Percentiles rank a stretch among this genome's conserved stretches.
These are phyloP conservation scores for Cryphonectria radicalis DNA, from an alignment of 2,329 filamentous ascomycete genomes.

Conservation along the genomic window DNA sequence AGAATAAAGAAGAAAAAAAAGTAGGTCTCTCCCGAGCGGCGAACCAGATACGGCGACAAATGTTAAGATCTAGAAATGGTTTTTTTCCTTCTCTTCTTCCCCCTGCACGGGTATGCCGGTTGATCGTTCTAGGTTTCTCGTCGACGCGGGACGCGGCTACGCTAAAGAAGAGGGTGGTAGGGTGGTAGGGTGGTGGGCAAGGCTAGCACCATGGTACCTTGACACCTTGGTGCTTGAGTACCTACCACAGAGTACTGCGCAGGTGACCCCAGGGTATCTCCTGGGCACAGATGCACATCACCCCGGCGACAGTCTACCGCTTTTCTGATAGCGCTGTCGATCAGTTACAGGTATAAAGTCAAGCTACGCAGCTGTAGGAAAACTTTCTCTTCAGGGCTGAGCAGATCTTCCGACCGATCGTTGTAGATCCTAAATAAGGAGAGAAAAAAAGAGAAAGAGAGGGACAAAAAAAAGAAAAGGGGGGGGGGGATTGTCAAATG, in stretches of 20 bases:
- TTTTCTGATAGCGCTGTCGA: background rate
- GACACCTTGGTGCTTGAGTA: too few species aligned
- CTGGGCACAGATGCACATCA: background rate
- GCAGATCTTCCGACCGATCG: background rate
- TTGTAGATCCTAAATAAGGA: background rate
- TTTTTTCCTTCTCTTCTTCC: background rate
- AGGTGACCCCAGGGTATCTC: background rate
- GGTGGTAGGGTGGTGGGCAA: background rate
- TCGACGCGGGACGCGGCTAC: conserved; percentile 2
- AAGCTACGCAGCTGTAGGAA: background rate
- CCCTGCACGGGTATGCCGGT: conserved; percentile 6
- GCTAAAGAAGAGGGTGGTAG: background rate
- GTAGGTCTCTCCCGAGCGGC: background rate
- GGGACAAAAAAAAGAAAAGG: background rate
- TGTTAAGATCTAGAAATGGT: background rate
- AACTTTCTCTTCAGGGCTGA: background rate
- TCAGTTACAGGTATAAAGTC: background rate
- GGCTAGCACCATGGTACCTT: background rate
- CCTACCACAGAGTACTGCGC: background rate
- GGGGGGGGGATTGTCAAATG: background rate
- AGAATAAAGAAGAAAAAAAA: too few species aligned
- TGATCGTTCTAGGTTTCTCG: background rate
- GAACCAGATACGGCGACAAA: background rate
- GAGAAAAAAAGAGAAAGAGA: background rate
- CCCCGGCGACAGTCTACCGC: background rate